Conservation (phyloP, 176 grass and related monocot species). For the Guadua angustifolia region DNA sequence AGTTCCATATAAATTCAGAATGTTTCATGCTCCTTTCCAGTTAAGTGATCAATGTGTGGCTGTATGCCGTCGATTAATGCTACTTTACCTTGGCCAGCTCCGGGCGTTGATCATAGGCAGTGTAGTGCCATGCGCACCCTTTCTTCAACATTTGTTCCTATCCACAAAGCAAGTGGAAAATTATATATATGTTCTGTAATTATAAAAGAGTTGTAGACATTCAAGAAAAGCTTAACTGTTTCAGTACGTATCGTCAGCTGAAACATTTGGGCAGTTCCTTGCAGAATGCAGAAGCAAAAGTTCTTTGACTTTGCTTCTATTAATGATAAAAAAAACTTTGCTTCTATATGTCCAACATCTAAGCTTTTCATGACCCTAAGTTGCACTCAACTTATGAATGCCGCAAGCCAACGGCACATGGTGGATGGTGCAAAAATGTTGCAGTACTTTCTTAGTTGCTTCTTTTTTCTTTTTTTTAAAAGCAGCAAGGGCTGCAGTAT, state of each 20-base stretch:
- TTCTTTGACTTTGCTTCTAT: background rate
- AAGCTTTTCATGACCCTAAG: background rate
- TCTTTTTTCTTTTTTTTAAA: no score
- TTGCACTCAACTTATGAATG: background rate
- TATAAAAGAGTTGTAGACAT: background rate
- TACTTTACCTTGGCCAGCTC: conserved; percentile 74
- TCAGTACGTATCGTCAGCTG: background rate
- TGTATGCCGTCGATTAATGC: background rate
- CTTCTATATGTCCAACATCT: background rate
- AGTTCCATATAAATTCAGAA: background rate
- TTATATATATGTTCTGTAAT: background rate
- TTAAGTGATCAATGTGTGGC: background rate
- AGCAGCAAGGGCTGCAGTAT: no score
- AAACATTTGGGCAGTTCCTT: background rate
- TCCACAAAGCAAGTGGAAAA: background rate
- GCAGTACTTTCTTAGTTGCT: background rate
- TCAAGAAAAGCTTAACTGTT: background rate
- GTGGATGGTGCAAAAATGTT: background rate
- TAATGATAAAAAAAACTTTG: background rate
- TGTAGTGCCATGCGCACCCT: conserved; percentile 91
- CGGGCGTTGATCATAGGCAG: conserved; percentile 76
- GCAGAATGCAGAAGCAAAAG: conserved; percentile 16
- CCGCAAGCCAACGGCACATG: background rate
- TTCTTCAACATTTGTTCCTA: conserved; percentile 98
- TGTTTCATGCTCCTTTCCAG: background rate